A percentile compares a stretch with the other conserved stretches of the same genome.
Evolutionary conservation across 306 rosid genomes (phyloP).

Genomic region (Inga laurina): DNA sequence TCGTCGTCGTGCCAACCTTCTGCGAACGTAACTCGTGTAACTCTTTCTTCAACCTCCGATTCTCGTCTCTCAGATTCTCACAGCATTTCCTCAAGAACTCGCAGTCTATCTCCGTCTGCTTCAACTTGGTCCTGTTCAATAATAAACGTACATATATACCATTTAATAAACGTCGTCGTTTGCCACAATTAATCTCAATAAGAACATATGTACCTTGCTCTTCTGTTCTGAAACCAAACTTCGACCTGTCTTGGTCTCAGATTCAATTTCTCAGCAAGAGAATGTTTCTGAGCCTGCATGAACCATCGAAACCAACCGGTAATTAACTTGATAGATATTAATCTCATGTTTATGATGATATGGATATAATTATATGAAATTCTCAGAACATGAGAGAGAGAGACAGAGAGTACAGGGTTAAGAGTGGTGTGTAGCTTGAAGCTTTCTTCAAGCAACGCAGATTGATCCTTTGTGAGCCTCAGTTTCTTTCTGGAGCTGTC

Average conservation of each 20-base stretch:
- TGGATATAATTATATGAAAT: neutral
- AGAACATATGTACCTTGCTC: conserved; percentile 67
- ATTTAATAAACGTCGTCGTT: neutral
- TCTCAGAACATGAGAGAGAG: neutral
- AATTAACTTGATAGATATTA: neutral
- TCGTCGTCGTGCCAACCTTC: conserved; percentile 30
- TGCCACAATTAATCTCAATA: neutral
- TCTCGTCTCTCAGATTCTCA: conserved; percentile 67
- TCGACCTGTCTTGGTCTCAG: conserved; percentile 84
- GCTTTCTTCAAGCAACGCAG: conserved; percentile 59
- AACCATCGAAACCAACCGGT: conserved; percentile 11
- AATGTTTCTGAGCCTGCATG: conserved; percentile 67
- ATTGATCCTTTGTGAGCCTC: conserved; percentile 77
- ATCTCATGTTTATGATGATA: too few species aligned
- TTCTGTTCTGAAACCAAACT: conserved; percentile 95
- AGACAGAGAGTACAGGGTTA: conserved; percentile 47
- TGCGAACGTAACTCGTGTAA: conserved; percentile 57
- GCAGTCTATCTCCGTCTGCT: conserved; percentile 77
- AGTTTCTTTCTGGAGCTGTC: conserved; percentile 57
- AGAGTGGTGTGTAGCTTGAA: conserved; percentile 68
- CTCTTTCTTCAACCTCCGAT: conserved; percentile 72
- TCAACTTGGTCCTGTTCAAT: conserved; percentile 73
- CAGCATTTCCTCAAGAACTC: conserved; percentile 75
- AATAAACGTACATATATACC: too few species aligned
- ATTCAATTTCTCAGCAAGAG: conserved; percentile 72